Percentiles rank a stretch among this genome's conserved stretches.
Evolutionary conservation across 2,329 filamentous ascomycete genomes (phyloP).

Genomic region (Neocucurbitaria cava): DNA sequence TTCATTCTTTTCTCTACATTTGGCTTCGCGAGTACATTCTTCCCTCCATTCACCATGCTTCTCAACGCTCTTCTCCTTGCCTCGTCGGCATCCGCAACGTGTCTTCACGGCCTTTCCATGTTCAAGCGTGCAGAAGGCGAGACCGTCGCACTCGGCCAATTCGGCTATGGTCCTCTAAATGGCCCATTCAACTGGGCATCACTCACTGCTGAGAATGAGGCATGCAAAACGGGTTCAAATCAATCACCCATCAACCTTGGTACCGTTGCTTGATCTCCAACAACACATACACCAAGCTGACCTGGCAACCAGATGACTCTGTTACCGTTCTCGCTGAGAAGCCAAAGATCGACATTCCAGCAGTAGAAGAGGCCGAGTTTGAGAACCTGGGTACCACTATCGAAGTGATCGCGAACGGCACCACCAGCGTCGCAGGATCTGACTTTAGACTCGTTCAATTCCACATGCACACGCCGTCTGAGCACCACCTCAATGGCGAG

Average conservation of each 20-base stretch:
- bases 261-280: conserved; percentile 16
- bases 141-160: conserved; percentile 42
- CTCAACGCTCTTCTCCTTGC: conserved; percentile 40
- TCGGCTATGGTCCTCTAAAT: conserved; percentile 51
- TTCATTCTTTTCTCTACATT: neutral
- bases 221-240: conserved; percentile 57
- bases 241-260: conserved; percentile 66
- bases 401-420: conserved; percentile 62
- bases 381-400: conserved; percentile 67
- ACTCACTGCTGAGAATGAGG: conserved; percentile 53
- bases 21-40: neutral
- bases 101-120: conserved; percentile 52
- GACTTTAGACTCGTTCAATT: conserved; percentile 61
- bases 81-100: conserved; percentile 48
- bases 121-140: conserved; percentile 39
- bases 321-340: conserved; percentile 39
- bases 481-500: conserved; percentile 62
- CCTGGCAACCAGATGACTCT: conserved; percentile 32
- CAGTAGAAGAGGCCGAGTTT: conserved; percentile 54
- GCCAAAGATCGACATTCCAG: conserved; percentile 49
- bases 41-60: conserved; percentile 35
- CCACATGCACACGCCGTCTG: conserved; percentile 67
- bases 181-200: conserved; percentile 63
- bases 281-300: conserved; percentile 12
- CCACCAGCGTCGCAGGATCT: conserved; percentile 50